Evolutionary conservation across 495 filamentous ascomycete genomes (phyloP), one percentile per base, ranked within the genome.

Genomic region (Pyrenopolyporus hunteri): DNA sequence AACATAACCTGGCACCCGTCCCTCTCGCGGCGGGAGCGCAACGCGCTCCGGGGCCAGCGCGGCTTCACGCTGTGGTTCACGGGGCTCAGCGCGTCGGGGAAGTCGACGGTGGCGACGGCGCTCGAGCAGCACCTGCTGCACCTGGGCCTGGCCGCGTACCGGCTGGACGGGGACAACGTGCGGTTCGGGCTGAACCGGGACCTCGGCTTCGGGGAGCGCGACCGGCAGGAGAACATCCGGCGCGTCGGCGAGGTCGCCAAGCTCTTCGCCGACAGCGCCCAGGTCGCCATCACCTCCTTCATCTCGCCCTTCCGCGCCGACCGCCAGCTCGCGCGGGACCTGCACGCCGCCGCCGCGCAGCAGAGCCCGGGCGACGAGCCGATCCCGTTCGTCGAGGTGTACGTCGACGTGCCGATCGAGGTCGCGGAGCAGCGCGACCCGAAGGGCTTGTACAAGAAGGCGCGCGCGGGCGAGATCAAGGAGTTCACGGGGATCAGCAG

Each of bases 1-100:
- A 98, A 98, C 84, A 96, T 98, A 75, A 98, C 94, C 77, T 98
- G 90, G 92, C 94, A 98, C 83, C 84, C 91, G 32, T 87, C 87
- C 66, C 87, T 98, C 66, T 90, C 91, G 45, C 91, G 90, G 71
- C 71, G 75, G 62, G 93, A 98, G 83, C 92, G 94, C 77, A 87
- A 84, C 78, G 66, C 75, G 43, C 78, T 89, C 68, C 90, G 91
- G 74, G 84, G 86, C 68, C 95, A 98, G 77, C 82, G 84, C 32
- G 94, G 94, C 66, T 89, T 94, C 73, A 98, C 94, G 39, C 87
- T 98, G 73, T 98, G 94, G 94, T 90, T 98, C 74, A 98, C 94
- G 5, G 94, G 94, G 20, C 87, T 98, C 37, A 93, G 89, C 14
- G 94, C 93, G 50, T 95, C 91, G 2, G 94, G 94, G 65, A 98